Conservation (phyloP, 768 basidiomycete genomes). For the Termitomyces sp. region DNA sequence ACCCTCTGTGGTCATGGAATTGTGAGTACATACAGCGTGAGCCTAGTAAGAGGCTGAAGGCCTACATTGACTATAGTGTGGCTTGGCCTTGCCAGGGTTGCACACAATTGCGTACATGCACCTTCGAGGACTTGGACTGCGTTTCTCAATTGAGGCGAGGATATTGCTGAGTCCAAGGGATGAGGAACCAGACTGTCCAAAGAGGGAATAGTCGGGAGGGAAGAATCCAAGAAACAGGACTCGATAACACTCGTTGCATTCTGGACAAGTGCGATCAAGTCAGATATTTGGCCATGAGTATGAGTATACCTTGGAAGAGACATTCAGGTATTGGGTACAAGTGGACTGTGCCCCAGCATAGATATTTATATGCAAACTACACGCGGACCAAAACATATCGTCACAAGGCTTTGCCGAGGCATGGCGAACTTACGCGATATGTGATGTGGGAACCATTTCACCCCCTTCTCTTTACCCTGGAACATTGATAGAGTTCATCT, state of each 20-base stretch:
- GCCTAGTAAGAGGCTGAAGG: not conserved
- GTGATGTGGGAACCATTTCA: too few relatives aligned
- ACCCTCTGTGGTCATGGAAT: not conserved
- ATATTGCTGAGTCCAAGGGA: not conserved
- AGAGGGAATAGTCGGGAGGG: not conserved
- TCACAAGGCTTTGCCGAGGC: too few relatives aligned
- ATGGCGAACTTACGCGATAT: too few relatives aligned
- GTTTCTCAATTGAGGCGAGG: not conserved
- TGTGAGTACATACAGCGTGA: not conserved
- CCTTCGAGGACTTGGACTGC: not conserved
- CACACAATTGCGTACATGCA: not conserved
- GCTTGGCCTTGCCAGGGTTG: not conserved
- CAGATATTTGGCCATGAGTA: not conserved
- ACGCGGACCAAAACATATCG: too few relatives aligned
- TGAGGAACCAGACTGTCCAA: not conserved
- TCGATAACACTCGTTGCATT: not conserved
- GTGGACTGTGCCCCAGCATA: too few relatives aligned
- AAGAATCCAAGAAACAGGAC: not conserved
- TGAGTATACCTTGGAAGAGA: not conserved
- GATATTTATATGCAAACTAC: too few relatives aligned
- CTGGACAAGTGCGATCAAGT: not conserved
- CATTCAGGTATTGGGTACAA: not conserved
- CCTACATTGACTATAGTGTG: not conserved
- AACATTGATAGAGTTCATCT: too few relatives aligned
- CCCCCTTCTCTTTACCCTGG: too few relatives aligned